Base-by-base conservation (phyloP, 2,329 filamentous ascomycete genomes). In the Coleophoma crateriformis region DNA sequence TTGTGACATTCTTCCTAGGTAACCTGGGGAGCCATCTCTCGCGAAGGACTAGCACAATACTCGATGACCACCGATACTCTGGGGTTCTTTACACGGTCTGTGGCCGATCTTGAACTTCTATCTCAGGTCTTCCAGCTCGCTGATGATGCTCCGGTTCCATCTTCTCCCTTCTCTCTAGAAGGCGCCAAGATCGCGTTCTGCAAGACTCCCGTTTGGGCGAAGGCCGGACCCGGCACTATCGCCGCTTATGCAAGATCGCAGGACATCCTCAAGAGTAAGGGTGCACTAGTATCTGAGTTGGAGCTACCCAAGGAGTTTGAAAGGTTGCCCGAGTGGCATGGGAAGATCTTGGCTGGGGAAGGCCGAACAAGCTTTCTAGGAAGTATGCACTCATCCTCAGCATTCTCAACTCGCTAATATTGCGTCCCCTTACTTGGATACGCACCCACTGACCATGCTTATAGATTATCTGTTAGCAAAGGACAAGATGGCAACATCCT, bases 1-100 rank as follows among this genome's bases (percentile, higher is more conserved):
- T 5, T 51, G 42, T 48, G 20, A 12, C 17, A 12, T n/a, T 14
- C 15, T 50, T 33, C 3, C 19, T 13, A 56, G 58, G 81, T 82
- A 1, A 86, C 81, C 0, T 85, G 78, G 78, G 76, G 76, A 50
- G 65, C 77, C 0, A 73, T 86, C 32, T 79, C 75, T 0, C 70
- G 78, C 0, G 82, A 85, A 58, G 82, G 82, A 0, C 70, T 75
- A 47, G 81, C 78, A 63, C 66, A 79, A 1, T 81, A 76, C 56
- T 77, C 79, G 0, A 61, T 78, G 0, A 77, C 71, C 2, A 66
- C 81, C 3, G 83, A 87, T 55, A 86, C 83, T 0, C 57, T 83
- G 1, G 83, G 83, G 1, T 67, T 84, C n/a, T 84, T 77, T 50
- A 71, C 78, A 0, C 74, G 82, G 0, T 72, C 68, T 11, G 68